These are phyloP conservation scores for Pochonia chlamydosporia DNA, from an alignment of 2,329 filamentous ascomycete species.

Conservation along the genomic window DNA sequence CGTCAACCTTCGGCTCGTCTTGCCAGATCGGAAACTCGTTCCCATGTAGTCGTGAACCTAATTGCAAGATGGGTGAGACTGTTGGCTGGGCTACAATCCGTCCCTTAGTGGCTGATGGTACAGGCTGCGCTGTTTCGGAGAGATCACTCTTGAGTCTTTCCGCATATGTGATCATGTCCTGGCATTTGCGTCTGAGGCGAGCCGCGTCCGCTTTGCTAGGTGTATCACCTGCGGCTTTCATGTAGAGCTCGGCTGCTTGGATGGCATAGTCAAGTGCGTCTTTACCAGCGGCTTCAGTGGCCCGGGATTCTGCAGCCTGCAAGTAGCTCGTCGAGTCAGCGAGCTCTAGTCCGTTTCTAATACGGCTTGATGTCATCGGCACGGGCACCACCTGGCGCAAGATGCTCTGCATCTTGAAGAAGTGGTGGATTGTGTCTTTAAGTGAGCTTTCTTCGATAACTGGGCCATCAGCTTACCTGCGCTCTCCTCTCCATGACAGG, in stretches of 20 bases:
- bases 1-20: constrained; percentile 48
- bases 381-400: background rate
- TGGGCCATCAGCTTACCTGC: constrained; percentile 20
- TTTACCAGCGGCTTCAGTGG: constrained; percentile 27
- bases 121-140: background rate
- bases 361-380: background rate
- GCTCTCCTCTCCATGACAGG: constrained; percentile 31
- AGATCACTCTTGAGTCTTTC: constrained; percentile 63
- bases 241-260: constrained; percentile 71
- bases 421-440: too few species aligned
- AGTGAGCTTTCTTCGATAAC: background rate
- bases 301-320: constrained; percentile 33
- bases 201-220: constrained; percentile 56
- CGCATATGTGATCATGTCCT: constrained; percentile 63
- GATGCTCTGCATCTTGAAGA: background rate
- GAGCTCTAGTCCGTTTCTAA: background rate
- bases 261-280: constrained; percentile 73
- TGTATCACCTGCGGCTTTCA: constrained; percentile 65
- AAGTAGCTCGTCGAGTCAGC: background rate
- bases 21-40: constrained; percentile 83
- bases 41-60: constrained; percentile 74
- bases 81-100: background rate
- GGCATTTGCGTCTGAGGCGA: constrained; percentile 62
- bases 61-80: constrained; percentile 53
- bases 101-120: background rate